Evolutionary conservation across 495 filamentous ascomycete genomes (phyloP).

Genomic region (Hyaloscypha finlandica): DNA sequence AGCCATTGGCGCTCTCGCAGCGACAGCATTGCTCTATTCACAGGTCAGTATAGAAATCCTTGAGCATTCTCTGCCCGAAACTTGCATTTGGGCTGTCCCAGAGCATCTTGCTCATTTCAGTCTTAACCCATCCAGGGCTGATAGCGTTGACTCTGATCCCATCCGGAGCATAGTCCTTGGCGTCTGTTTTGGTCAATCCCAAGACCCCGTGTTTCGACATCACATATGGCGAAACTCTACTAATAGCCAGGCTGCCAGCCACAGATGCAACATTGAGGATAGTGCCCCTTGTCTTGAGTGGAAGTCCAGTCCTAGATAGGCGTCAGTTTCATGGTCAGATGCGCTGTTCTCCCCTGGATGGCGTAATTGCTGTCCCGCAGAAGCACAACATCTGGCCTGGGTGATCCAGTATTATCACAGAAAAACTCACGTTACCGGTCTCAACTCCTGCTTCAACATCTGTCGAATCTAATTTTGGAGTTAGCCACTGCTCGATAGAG

Average conservation of each 20-base stretch:
- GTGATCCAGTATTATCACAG: not conserved
- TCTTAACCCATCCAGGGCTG: conserved; percentile 10
- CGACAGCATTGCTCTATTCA: not conserved
- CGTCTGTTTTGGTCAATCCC: conserved; percentile 58
- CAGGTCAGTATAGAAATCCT: conserved; percentile 1
- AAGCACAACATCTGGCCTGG: not conserved
- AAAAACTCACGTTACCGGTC: conserved; percentile 17
- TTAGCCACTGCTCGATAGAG: not conserved
- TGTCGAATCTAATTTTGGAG: conserved; percentile 42
- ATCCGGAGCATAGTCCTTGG: conserved; percentile 59
- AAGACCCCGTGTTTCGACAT: conserved; percentile 43
- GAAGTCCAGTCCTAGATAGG: conserved; percentile 22
- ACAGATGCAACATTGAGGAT: conserved; percentile 56
- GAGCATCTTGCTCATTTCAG: not conserved
- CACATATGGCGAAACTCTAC: conserved; percentile 11
- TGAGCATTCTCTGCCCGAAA: not conserved
- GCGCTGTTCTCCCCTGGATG: not conserved
- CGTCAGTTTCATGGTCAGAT: not conserved
- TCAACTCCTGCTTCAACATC: conserved; percentile 43
- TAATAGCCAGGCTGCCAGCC: conserved; percentile 6
- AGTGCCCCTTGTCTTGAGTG: conserved; percentile 49
- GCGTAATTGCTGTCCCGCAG: not conserved
- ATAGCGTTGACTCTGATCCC: conserved; percentile 70
- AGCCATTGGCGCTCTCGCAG: conserved; percentile 22
- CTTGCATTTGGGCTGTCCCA: not conserved